Evolutionary conservation across 768 basidiomycete genomes (phyloP), one percentile per base, ranked within the genome.

Genomic region (Leccinum boreale): DNA sequence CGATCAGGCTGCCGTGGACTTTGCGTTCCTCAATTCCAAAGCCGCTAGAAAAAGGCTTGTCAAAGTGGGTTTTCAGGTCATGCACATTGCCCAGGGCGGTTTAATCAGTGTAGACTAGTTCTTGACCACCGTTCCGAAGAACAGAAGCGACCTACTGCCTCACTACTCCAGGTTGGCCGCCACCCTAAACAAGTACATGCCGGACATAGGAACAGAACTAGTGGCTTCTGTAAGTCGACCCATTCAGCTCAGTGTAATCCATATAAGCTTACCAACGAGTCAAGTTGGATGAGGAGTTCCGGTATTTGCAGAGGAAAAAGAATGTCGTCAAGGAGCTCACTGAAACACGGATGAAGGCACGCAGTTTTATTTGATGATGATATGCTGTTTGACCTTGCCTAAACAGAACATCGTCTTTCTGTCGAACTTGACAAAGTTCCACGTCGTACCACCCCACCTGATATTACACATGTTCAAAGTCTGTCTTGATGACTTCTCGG

Each of bases 391-490:
- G 23, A 62, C 50, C 39, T 2, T 14, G 42, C 39, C 24, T n/a
- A 14, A 47, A 53, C 59, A 98, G 94, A 99, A 98, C 68, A 82
- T 92, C 23, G 81, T 84, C 12, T 99, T 89, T 75, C 73, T 94
- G 56, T 89, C 92, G 5, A 96, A 90, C 72, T 75, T 99, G 65
- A 95, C 95, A n/a, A 99, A 99, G 74, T 98, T 98, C 73, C 79
- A 83, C 39, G 85, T 98, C 21, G 91, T 98, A 8, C 94, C 93
- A 28, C 76, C 87, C 4, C 94, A 98, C 70, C 79, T 96, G 56
- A 93, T 98, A 65, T 76, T 99, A 49, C 95, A 98, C 70, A 89
- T 93, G 65, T 90, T 96, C 79, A 98, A 98, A 83, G 94, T 96
- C 52, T 96, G 92, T 73, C 77, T 98, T 65, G 96, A 98, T 69